Evolutionary conservation across 2,329 filamentous ascomycete genomes (phyloP).

Genomic region (Pseudofabraea citricarpa): DNA sequence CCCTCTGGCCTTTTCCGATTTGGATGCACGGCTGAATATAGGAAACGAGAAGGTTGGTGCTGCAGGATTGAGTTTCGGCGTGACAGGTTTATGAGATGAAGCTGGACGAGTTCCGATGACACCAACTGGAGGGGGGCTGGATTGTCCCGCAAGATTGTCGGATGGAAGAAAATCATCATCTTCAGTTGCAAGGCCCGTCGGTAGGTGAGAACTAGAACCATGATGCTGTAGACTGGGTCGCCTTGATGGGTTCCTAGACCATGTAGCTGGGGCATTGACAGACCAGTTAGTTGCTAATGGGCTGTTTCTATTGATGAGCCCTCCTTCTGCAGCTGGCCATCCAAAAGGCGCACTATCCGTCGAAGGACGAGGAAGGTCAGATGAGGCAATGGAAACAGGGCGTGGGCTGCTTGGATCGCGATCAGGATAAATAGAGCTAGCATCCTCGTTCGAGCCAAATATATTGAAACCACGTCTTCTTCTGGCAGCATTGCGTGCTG

Average conservation of each 20-base stretch:
- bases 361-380: slow-evolving; percentile 70
- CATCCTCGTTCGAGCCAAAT: slow-evolving; percentile 45
- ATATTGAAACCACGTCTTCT: slow-evolving; percentile 28
- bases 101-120: slow-evolving; percentile 75
- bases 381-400: slow-evolving; percentile 64
- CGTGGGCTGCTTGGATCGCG: slow-evolving; percentile 56
- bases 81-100: slow-evolving; percentile 40
- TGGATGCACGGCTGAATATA: slow-evolving; percentile 51
- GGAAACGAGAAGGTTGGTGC: slow-evolving; percentile 67
- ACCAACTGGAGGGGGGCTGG: slow-evolving; percentile 54
- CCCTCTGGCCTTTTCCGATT: slow-evolving; percentile 31
- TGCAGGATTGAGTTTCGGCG: slow-evolving; percentile 73
- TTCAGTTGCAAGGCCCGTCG: slow-evolving; percentile 57
- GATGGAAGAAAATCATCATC: slow-evolving; percentile 60
- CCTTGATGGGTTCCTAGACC: slow-evolving; percentile 73
- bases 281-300: slow-evolving; percentile 50
- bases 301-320: slow-evolving; percentile 44
- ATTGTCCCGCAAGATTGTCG: slow-evolving; percentile 46
- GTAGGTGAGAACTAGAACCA: slow-evolving; percentile 61
- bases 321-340: slow-evolving; percentile 45
- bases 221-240: slow-evolving; percentile 70
- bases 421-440: slow-evolving; percentile 39
- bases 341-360: slow-evolving; percentile 75
- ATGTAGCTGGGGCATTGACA: slow-evolving; percentile 43
- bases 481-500: slow-evolving; percentile 20